Evolutionary conservation across 257 asterid genomes (phyloP), one percentile per base, ranked within the genome.

Genomic region (Henckelia pumila): DNA sequence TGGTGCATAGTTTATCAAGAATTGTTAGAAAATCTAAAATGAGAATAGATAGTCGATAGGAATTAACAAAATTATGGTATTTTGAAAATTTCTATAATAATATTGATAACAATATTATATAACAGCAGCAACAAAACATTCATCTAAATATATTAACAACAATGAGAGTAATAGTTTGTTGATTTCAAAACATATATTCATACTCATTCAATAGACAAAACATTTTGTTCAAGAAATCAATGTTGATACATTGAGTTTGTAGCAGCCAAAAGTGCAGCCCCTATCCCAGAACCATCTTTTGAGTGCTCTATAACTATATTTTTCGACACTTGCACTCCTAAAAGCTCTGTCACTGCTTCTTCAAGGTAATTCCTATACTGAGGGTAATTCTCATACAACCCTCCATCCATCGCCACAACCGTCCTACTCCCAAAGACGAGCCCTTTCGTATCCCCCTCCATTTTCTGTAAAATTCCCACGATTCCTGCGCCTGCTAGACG

Each of bases 351-450:
- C 53, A 47, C 20, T 4, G 53, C 52, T 14, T 44, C 52, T 44
- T 44, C 19, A 44, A 44, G 52, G 2, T 44, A 44, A 14, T 44
- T 44, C 7, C 52, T 44, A 44, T 14, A 44, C 52, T 44, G 52
- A 44, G 52, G 52, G 52, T 44, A 44, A 44, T 44, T n/a, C 52
- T 14, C 52, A 20, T 89, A 89, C 69, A 89, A 72, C 4, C 95
- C 95, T 16, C 96, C 96, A 44, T 89, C 96, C 93, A 87, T 87
- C 0, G 96, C 96, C 80, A 89, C 95, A 19, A 84, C 95, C 22
- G 91, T 79, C 58, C 91, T 81, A 77, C 85, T 87, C 32, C 93
- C 95, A 23, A 85, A 89, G 4, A 82, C 63, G 5, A 63, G 49
- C 2, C 89, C 89, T 65, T 78, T 75, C 0, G 88, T 80, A 63